phyloP scores from a whole-genome alignment of 495 filamentous ascomycete genomes.

The Neurospora pannonica region DNA sequence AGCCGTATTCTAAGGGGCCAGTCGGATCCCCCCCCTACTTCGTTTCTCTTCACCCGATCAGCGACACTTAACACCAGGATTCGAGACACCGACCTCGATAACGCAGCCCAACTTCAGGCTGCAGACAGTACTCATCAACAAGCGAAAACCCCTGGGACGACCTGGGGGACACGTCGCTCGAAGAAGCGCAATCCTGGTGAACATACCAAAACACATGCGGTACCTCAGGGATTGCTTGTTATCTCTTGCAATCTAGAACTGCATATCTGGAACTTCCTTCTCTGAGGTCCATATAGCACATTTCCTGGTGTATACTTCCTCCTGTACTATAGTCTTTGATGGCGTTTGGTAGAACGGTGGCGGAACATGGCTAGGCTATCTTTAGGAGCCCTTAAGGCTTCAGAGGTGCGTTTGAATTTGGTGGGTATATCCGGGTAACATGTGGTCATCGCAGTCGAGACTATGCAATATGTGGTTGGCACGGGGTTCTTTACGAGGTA shows the following conservation, averaged over 20 bases:
- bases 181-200: not conserved
- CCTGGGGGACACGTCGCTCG: not conserved
- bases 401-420: not conserved
- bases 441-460: not conserved
- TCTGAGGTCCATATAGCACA: not conserved
- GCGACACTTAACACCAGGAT: not conserved
- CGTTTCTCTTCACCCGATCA: not conserved
- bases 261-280: not conserved
- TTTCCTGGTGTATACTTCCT: not conserved
- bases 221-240: not conserved
- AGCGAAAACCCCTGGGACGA: not conserved
- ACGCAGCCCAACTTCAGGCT: not conserved
- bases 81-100: not conserved
- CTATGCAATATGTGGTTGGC: not conserved
- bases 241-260: not conserved
- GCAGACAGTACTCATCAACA: not conserved
- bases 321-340: not conserved
- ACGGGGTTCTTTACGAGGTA: not conserved
- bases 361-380: not conserved
- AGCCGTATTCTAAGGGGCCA: not conserved
- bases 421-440: not conserved
- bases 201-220: not conserved
- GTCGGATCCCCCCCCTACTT: not conserved
- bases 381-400: not conserved
- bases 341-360: not conserved